Percentiles rank a stretch among this genome's conserved stretches.
Conservation (phyloP, 495 filamentous ascomycete genomes). For the Beverwykella pulmonaria region DNA sequence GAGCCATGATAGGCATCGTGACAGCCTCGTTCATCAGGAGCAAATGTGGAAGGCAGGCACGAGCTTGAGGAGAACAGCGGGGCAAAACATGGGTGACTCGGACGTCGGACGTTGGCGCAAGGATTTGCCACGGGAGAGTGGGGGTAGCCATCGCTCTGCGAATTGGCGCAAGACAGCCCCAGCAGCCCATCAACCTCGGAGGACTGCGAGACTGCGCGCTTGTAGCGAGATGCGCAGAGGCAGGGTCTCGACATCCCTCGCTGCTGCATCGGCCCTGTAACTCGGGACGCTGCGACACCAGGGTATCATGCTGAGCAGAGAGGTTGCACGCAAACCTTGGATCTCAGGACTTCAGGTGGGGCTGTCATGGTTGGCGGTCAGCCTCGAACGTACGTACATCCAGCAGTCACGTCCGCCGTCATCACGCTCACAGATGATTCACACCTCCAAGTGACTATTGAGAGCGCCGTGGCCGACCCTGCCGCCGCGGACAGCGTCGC, state of each 20-base stretch:
- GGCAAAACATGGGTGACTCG: neutral
- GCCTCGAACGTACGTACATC: no score
- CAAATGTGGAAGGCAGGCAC: neutral
- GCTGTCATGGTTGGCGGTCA: no score
- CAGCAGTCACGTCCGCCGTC: no score
- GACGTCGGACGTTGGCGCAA: neutral
- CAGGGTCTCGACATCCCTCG: neutral
- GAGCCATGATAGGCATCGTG: no score
- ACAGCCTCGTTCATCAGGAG: no score
- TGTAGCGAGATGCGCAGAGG: neutral
- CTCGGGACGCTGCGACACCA: neutral
- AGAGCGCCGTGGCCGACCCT: neutral
- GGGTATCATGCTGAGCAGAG: no score
- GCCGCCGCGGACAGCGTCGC: neutral
- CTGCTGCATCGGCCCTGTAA: neutral
- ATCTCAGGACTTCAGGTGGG: no score
- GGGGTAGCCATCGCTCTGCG: conserved; percentile 5
- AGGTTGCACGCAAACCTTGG: no score
- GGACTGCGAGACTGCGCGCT: conserved; percentile 8
- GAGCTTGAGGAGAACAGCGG: neutral
- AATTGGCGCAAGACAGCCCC: conserved; percentile 3
- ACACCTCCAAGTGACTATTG: no score
- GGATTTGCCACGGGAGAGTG: neutral
- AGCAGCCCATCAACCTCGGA: no score
- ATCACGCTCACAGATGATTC: no score